A percentile compares a stretch with the other conserved stretches of the same genome.
These are phyloP conservation scores for Talaromyces verruculosus DNA, from an alignment of 2,329 filamentous ascomycete species.

Conservation along the genomic window DNA sequence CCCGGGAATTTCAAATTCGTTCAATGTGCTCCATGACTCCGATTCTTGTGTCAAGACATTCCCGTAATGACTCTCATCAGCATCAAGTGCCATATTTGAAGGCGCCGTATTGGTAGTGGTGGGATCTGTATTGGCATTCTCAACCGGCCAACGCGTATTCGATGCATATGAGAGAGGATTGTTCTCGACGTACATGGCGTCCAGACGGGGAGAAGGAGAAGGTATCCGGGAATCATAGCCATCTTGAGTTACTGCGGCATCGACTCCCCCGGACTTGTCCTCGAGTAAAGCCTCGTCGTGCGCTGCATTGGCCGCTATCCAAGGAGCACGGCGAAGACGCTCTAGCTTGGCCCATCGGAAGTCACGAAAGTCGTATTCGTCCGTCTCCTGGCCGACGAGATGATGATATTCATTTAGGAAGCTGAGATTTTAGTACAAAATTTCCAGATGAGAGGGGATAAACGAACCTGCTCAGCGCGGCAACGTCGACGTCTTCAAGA, in stretches of 20 bases:
- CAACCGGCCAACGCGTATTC: neutral
- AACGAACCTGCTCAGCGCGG: neutral
- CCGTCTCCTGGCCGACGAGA: constrained; percentile 22
- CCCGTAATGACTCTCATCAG: neutral
- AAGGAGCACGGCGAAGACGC: constrained; percentile 21
- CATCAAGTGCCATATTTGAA: neutral
- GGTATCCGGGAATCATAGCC: neutral
- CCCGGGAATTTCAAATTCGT: neutral
- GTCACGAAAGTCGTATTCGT: constrained; percentile 27
- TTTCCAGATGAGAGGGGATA: neutral
- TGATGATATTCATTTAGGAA: neutral
- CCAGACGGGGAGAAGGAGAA: neutral
- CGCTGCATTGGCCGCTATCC: neutral
- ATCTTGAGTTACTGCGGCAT: neutral
- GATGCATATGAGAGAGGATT: neutral
- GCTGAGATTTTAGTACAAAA: neutral
- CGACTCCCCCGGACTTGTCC: neutral
- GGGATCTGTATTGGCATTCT: neutral
- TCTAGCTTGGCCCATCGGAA: constrained; percentile 26
- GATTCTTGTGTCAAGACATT: neutral
- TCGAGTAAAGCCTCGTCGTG: constrained; percentile 8
- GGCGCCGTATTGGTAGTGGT: neutral
- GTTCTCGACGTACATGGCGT: neutral
- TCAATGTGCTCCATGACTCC: neutral
- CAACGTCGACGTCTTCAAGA: neutral